These are phyloP conservation scores for Trichocladium uniseriatum DNA, from an alignment of 495 filamentous ascomycete genomes.

Conservation along the genomic window DNA sequence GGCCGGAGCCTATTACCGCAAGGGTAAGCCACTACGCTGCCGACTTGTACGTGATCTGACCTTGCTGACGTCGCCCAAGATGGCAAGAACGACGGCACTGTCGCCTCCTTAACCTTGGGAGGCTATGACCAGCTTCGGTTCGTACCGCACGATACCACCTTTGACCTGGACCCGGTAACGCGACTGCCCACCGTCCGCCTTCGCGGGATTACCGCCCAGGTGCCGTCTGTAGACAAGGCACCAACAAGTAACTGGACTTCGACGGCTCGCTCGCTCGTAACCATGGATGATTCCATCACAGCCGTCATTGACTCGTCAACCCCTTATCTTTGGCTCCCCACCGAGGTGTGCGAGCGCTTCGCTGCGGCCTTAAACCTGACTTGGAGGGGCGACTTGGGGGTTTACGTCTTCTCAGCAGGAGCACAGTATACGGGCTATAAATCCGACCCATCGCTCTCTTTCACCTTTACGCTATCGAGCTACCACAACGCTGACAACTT, in stretches of 20 bases:
- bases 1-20: slow-evolving; percentile 55
- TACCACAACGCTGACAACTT: slow-evolving; percentile 37
- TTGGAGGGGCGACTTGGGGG: slow-evolving; percentile 42
- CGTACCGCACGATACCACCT: slow-evolving; percentile 43
- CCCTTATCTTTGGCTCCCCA: slow-evolving; percentile 59
- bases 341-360: slow-evolving; percentile 51
- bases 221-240: slow-evolving; percentile 29
- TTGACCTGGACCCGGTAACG: slow-evolving; percentile 39
- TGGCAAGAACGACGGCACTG: slow-evolving; percentile 33
- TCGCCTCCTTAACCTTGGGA: slow-evolving; percentile 51
- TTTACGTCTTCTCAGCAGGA: slow-evolving; percentile 34
- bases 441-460: slow-evolving; percentile 39
- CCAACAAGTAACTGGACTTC: slow-evolving; percentile 33
- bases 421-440: slow-evolving; percentile 26
- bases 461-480: slow-evolving; percentile 52
- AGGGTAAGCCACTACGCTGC: slow-evolving; percentile 17
- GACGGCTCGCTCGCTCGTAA: slow-evolving; percentile 29
- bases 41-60: not conserved
- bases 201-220: slow-evolving; percentile 45
- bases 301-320: slow-evolving; percentile 59
- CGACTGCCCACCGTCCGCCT: slow-evolving; percentile 45
- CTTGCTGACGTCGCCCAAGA: slow-evolving; percentile 22
- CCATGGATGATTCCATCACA: slow-evolving; percentile 37
- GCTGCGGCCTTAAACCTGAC: slow-evolving; percentile 49
- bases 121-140: slow-evolving; percentile 56